Evolutionary conservation across 129 eudicot species (phyloP), one percentile per base, ranked within the genome.

Genomic region (Solidago caesia): DNA sequence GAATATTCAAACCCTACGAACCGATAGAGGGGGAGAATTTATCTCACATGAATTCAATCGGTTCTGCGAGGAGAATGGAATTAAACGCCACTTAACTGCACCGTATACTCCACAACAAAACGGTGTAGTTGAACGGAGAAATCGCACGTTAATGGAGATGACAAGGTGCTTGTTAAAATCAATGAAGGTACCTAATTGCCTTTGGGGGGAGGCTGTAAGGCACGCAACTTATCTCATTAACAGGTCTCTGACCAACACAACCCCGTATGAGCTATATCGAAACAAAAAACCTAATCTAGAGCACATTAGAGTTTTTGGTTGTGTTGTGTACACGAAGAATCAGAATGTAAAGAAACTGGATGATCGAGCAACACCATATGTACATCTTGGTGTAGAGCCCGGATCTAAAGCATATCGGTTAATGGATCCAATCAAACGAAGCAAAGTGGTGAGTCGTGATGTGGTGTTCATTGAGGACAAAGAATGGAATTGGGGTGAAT

Each of bases 21-120:
- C 16, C 5, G 15, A 53, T 53, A 10, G 59, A 10, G 51, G 51
- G 10, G 7, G 51, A 10, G 51, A 46, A 46, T 46, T 46, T 10
- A 46, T 6, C 8, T 46, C 51, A 10, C 51, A 46, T 6, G 51
- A 46, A 10, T 46, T 46, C 8, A 46, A 46, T 46, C 8, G 10
- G 8, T 4, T 46, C 10, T 46, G 51, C 4, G 51, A 46, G 10
- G 51, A 46, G 8, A 7, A 6, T 46, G 51, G 51, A 5, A 46
- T 46, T 6, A 46, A 46, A 46, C 51, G 51, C 8, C 51, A 46
- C 8, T 46, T 46, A 46, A 46, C 51, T 46, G 51, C 51, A 46
- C 51, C 51, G 51, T 46, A 46, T 46, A 46, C 51, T 7, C 51
- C 51, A 2, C 69, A 64, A 64, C 49, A 64, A 64, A 64, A 64